Base-by-base conservation (phyloP, 768 basidiomycete species). In the Russula ochroleuca region DNA sequence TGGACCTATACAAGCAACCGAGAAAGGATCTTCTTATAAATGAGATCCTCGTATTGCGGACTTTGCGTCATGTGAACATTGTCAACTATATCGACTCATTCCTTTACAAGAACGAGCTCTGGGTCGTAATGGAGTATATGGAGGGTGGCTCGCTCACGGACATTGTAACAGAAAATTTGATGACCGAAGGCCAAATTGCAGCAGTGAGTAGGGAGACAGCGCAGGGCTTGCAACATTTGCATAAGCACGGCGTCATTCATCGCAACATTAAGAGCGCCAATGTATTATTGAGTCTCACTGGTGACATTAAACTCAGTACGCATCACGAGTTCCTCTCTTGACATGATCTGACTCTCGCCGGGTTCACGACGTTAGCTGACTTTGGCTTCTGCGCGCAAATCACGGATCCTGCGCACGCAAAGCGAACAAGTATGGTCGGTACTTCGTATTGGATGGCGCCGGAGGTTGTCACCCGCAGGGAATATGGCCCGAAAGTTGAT, bases 121-220 rank as follows among this genome's bases (percentile, higher is more conserved):
- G 97, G 97, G 94, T 99, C 43, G 94, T 98, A 61, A 98, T 99
- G 97, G 97, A 98, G 78, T 98, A 95, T 76, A 98, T 98, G 96
- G 95, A 98, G 76, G 95, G 95, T 47, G 91, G 93, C 38, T 88
- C 85, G 37, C 78, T 98, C 49, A 98, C 97, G 5, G 96, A 98
- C 72, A 94, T 98, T 66, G 94, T 94, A 69, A 94, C 92, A 19
- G 91, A 89, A 56, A 94, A 95, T 74, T 76, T 97, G 71, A 98
- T 99, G 94, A 94, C 90, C 0, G 97, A 98, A 74, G 97, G 95
- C 1, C 97, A 98, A 78, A 98, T 99, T 66, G 94, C 97, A 0
- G 97, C 96, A 5, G 97, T 99, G 37, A 91, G 88, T 49, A 79
- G 93, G 73, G 97, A 98, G 78, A 93, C 90, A 1, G 84, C 87